phyloP scores from a whole-genome alignment of 164 flowering plant species.

The Dillenia suffruticosa region DNA sequence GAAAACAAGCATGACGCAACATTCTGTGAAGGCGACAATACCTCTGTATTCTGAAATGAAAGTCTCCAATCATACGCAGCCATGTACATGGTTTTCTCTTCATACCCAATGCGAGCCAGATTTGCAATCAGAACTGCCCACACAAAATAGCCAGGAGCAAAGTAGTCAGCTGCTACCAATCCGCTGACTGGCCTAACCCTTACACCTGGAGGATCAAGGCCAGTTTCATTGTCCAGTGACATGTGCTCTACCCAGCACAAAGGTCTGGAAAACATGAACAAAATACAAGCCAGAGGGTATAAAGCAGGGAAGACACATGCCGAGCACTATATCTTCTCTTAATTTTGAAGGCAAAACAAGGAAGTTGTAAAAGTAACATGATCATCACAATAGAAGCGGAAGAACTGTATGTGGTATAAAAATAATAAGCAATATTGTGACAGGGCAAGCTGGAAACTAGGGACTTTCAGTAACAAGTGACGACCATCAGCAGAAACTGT shows the following conservation, averaged over 20 bases:
- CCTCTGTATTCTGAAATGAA: conserved; percentile 80
- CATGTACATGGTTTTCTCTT: conserved; percentile 84
- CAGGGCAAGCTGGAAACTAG: no score
- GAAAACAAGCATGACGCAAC: background rate
- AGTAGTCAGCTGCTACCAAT: conserved; percentile 80
- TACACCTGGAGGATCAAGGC: conserved; percentile 64
- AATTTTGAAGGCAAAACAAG: no score
- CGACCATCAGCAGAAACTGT: no score
- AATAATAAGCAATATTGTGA: no score
- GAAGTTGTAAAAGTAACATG: no score
- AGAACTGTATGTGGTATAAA: no score
- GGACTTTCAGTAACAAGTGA: no score
- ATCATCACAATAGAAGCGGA: no score
- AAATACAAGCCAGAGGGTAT: background rate
- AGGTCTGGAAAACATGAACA: conserved; percentile 39
- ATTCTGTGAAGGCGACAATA: conserved; percentile 7
- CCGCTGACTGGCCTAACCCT: conserved; percentile 70
- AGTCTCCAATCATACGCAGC: conserved; percentile 85
- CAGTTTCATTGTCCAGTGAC: conserved; percentile 77
- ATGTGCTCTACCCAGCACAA: conserved; percentile 77
- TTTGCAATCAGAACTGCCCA: conserved; percentile 84
- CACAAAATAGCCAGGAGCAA: conserved; percentile 74
- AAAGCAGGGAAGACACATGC: no score
- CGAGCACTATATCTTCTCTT: no score
- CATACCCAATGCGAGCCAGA: conserved; percentile 74